Base-by-base conservation (phyloP, 768 basidiomycete genomes). In the Crucibulum laeve region DNA sequence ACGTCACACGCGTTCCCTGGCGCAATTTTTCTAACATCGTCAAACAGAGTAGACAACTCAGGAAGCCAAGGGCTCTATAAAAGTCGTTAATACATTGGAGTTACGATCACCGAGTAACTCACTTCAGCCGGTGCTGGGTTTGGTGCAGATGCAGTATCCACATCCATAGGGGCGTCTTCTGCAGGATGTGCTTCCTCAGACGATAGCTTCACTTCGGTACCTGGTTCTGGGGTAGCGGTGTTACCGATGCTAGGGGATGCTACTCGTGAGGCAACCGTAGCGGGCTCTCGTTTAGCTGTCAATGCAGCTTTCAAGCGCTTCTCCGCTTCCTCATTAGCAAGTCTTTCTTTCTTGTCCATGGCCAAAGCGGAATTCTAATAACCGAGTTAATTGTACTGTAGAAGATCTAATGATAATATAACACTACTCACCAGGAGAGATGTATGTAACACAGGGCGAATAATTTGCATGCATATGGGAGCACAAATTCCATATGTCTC, bases 391-490 rank as follows among this genome's bases (percentile, higher is more conserved):
- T 32, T 48, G 49, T 40, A 37, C 42, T 39, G 42, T 24, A 39
- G 18, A 23, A 14, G 24, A 25, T 25, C 17, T 22, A 51, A 8
- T 49, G 5, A 40, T 32, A 10, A 36, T 30, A 38, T 26, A 39
- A 50, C 40, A 42, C n/a, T 32, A 66, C 75, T 44, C 58, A 85
- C 85, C 53, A 87, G 63, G 36, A 89, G 65, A 22, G 72, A 65
- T 6, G 67, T 67, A 49, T 87, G 80, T 34, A 89, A 69, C 42
- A 87, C 82, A 11, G 95, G 93, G 13, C 96, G 80, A 28, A 91
- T 77, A 45, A 98, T 85, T 58, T 94, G 91, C 89, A 98, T 96
- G 42, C 92, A 91, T 44, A 96, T 84, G 10, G 88, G 79, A 26
- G 87, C 80, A 46, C 83, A 80, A 35, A 99, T 80, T 5, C 86